Evolutionary conservation across 352 stramenopile species (phyloP).

Genomic region (Pythium periplocum): DNA sequence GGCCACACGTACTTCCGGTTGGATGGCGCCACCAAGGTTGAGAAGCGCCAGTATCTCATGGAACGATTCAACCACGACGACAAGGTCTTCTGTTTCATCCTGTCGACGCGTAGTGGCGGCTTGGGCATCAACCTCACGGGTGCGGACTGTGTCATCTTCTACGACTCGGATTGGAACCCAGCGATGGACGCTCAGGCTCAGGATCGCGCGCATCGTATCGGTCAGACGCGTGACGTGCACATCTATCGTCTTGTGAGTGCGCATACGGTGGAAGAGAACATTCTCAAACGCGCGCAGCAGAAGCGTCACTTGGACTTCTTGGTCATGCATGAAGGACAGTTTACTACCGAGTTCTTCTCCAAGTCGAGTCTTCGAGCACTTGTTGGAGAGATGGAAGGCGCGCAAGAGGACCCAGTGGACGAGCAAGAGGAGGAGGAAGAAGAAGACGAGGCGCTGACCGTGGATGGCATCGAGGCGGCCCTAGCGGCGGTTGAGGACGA

Average conservation of each 20-base stretch:
- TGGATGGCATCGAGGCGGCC: slow-evolving; percentile 2
- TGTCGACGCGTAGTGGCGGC: slow-evolving; percentile 96
- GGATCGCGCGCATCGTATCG: slow-evolving; percentile 97
- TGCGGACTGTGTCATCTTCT: slow-evolving; percentile 93
- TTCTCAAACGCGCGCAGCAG: slow-evolving; percentile 97
- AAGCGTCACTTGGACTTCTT: slow-evolving; percentile 97
- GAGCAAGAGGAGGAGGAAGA: slow-evolving; percentile 10
- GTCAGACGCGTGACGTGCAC: slow-evolving; percentile 97
- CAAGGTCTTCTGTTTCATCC: slow-evolving; percentile 98
- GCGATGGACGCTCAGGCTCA: slow-evolving; percentile 94
- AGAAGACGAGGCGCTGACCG: slow-evolving; percentile 21
- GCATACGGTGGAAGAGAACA: slow-evolving; percentile 99
- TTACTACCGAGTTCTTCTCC: slow-evolving; percentile 82
- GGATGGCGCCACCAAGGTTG: slow-evolving; percentile 95
- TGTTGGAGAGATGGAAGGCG: slow-evolving; percentile 37
- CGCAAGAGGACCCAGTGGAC: slow-evolving; percentile 9
- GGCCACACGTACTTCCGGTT: slow-evolving; percentile 97
- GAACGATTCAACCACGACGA: slow-evolving; percentile 98
- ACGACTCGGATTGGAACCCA: slow-evolving; percentile 93
- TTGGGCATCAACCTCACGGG: slow-evolving; percentile 99
- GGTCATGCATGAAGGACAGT: slow-evolving; percentile 76
- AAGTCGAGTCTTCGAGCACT: slow-evolving; percentile 88
- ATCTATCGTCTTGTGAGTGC: slow-evolving; percentile 98
- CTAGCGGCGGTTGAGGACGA: slow-evolving; percentile 30
- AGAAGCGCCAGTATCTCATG: slow-evolving; percentile 96